A percentile compares a stretch with the other conserved stretches of the same genome.
phyloP scores from a whole-genome alignment of 768 basidiomycete species.

The Boletus vermiculosoides region DNA sequence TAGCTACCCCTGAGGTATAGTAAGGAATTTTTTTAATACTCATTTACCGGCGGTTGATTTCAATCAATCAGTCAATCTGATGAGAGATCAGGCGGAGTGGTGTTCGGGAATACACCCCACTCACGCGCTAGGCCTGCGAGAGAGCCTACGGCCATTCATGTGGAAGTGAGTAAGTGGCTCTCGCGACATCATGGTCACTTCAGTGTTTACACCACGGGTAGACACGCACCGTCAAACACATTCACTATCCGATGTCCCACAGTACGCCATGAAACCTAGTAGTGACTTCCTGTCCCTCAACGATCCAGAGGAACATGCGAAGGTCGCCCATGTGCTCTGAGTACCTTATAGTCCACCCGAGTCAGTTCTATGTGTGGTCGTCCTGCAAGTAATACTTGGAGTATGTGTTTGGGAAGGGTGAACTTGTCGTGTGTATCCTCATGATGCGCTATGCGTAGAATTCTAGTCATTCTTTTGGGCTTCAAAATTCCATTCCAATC shows the following conservation, averaged over 20 bases:
- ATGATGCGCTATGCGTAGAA: constrained; percentile 2
- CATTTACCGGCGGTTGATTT: neutral
- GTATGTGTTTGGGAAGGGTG: neutral
- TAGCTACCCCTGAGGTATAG: constrained; percentile 30
- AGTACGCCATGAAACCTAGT: constrained; percentile 23
- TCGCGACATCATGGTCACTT: neutral
- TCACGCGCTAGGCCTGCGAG: constrained; percentile 17
- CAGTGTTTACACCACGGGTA: constrained; percentile 20
- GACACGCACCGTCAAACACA: constrained; percentile 30
- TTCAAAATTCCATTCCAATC: neutral
- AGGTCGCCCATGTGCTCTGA: constrained; percentile 18
- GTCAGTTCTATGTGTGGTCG: neutral
- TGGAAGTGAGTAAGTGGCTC: constrained; percentile 30
- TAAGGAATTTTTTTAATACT: constrained; percentile 11
- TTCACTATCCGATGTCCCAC: constrained; percentile 24
- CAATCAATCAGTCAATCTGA: constrained; percentile 16
- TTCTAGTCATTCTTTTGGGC: constrained; percentile 10
- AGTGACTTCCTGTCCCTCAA: constrained; percentile 25
- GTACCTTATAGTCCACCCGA: neutral
- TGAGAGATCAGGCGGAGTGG: constrained; percentile 19
- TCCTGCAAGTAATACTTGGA: neutral
- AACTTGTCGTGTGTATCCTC: neutral
- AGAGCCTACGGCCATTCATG: constrained; percentile 29
- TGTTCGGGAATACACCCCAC: constrained; percentile 15
- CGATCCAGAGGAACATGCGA: constrained; percentile 19